Conservation (phyloP, 2,329 filamentous ascomycete species). For the Lecanosticta acicola region DNA sequence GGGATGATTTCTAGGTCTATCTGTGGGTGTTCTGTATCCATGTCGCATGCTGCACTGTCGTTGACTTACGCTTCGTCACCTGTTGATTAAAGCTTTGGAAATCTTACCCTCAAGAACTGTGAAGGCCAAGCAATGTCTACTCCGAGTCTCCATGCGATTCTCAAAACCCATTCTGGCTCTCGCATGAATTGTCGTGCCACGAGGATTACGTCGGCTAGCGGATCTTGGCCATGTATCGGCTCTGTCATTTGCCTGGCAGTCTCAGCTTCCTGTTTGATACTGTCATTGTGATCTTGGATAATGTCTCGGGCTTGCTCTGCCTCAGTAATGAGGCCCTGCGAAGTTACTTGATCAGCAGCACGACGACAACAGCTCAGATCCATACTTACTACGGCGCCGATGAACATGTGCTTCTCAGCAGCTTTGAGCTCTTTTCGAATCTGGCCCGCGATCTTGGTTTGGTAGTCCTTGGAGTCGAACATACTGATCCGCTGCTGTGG, state of each 20-base stretch:
- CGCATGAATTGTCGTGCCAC: conserved; percentile 51
- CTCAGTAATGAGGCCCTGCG: conserved; percentile 43
- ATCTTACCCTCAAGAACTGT: conserved; percentile 39
- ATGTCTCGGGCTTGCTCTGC: conserved; percentile 48
- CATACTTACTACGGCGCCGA: conserved; percentile 46
- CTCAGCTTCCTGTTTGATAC: conserved; percentile 24
- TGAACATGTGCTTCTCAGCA: conserved; percentile 38
- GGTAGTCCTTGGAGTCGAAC: conserved; percentile 42
- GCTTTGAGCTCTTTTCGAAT: conserved; percentile 39
- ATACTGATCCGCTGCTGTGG: conserved; percentile 43
- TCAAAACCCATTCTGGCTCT: conserved; percentile 52
- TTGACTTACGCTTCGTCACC: neutral
- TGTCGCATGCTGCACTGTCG: neutral
- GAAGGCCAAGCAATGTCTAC: conserved; percentile 45
- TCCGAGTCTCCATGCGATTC: conserved; percentile 45
- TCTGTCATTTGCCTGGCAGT: conserved; percentile 37
- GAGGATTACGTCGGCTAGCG: conserved; percentile 46
- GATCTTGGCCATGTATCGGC: conserved; percentile 21
- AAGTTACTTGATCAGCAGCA: neutral
- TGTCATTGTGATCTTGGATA: conserved; percentile 28
- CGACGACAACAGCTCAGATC: neutral
- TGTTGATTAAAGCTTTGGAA: conserved; percentile 24
- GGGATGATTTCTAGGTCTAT: neutral
- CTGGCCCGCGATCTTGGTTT: conserved; percentile 44
- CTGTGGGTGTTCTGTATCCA: neutral